phyloP scores from a whole-genome alignment of 1,139 yeast species.

The Blastobotrys ciferrii region DNA sequence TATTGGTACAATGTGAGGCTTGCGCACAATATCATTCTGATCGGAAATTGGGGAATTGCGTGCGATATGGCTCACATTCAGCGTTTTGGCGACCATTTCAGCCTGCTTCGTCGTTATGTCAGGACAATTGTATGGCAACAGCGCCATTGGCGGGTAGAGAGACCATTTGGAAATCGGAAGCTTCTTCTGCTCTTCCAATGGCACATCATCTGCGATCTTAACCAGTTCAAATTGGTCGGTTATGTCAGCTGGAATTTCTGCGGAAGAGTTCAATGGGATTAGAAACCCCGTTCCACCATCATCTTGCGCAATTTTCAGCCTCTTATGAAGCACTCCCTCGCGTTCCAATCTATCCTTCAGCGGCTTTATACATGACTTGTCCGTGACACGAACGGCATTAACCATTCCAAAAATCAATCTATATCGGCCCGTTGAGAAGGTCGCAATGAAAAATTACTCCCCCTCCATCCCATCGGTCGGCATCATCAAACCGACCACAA shows the following conservation, averaged over 20 bases:
- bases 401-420: neutral
- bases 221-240: neutral
- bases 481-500: no score
- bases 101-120: neutral
- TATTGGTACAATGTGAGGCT: constrained; percentile 61
- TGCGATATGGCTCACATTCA: constrained; percentile 59
- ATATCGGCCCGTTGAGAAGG: no score
- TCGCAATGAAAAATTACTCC: no score
- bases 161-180: constrained; percentile 45
- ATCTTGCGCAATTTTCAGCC: constrained; percentile 7
- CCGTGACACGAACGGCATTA: neutral
- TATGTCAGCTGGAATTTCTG: neutral
- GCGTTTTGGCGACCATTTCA: neutral
- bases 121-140: constrained; percentile 41
- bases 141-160: constrained; percentile 64
- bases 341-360: constrained; percentile 23
- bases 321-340: constrained; percentile 8
- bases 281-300: constrained; percentile 6
- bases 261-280: constrained; percentile 8
- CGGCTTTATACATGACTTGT: constrained; percentile 18
- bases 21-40: constrained; percentile 50
- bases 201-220: constrained; percentile 20
- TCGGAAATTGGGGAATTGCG: constrained; percentile 66
- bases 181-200: constrained; percentile 40
- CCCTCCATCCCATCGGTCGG: no score